Percentiles rank a stretch among this genome's conserved stretches.
Evolutionary conservation across 352 stramenopile genomes (phyloP).

Genomic region (Pythium rhizo-oryzae): DNA sequence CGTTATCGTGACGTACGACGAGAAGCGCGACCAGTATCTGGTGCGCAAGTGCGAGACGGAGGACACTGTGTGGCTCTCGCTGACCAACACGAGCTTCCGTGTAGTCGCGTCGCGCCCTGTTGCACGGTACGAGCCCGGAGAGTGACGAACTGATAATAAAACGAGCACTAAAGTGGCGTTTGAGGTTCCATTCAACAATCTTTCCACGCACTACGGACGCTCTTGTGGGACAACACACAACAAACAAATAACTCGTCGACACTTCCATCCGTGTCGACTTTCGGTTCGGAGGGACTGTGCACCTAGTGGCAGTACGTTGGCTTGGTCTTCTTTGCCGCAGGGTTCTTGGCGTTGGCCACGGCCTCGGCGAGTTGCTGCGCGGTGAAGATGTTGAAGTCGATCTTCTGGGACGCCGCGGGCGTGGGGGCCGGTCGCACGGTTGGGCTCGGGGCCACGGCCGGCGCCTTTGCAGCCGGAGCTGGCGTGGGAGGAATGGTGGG

Average conservation of each 20-base stretch:
- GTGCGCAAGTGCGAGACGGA: constrained; percentile 51
- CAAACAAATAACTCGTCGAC: neutral
- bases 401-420: constrained; percentile 15
- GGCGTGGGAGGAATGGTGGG: constrained; percentile 16
- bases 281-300: neutral
- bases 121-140: constrained; percentile 26
- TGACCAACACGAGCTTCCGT: constrained; percentile 52
- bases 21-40: constrained; percentile 40
- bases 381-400: constrained; percentile 27
- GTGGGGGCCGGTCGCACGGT: constrained; percentile 19
- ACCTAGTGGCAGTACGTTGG: constrained; percentile 11
- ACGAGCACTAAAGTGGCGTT: neutral
- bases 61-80: constrained; percentile 49
- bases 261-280: constrained; percentile 9
- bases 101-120: constrained; percentile 39
- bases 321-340: constrained; percentile 9
- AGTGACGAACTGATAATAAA: neutral
- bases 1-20: constrained; percentile 51
- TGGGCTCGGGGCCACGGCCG: constrained; percentile 9
- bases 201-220: neutral
- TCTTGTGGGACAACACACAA: neutral
- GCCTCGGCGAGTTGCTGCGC: constrained; percentile 25
- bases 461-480: constrained; percentile 20
- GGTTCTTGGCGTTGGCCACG: constrained; percentile 22
- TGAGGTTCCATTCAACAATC: neutral